Evolutionary conservation across 768 basidiomycete species (phyloP), one percentile per base, ranked within the genome.

Genomic region (Suillus hirtellus): DNA sequence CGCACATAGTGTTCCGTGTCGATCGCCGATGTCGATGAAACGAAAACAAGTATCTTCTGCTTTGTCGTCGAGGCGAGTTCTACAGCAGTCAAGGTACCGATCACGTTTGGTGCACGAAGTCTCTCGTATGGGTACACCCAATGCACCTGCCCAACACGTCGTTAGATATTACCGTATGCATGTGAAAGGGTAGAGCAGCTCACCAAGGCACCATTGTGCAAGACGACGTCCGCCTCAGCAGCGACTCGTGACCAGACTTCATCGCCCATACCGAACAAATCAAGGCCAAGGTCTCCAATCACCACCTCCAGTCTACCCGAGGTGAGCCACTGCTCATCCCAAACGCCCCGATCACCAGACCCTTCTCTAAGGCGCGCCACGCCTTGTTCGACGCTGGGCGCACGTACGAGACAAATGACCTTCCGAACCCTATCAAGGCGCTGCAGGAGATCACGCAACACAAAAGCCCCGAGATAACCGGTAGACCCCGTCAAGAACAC

Each of bases 121-220:
- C 89, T 94, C 73, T 96, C 90, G 77, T 99, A 99, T 0, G 95
- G 95, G 75, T 97, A 99, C 3, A 99, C 93, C 97, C 97, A 99
- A 72, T 99, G 97, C 15, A 99, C 94, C 93, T 95, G 70, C 31
- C 37, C 40, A 21, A 11, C 8, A 19, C 40, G 40, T 24, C 3
- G 50, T 60, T n/a, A 68, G 46, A 63, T 42, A 38, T 40, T 17
- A 50, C 27, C 19, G 7, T 4, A 8, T 6, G n/a, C 15, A 54
- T 21, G 19, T 35, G 31, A 38, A 19, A 59, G 37, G 2, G 42
- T 44, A 35, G n/a, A 63, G 34, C 6, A n/a, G 81, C 90, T 64
- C 68, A 96, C 96, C 75, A 98, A 76, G n/a, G 97, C 97, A 42
- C 97, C 97, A 67, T 99, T 99, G 73, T 99, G 97, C 53, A 99